Evolutionary conservation across 75 land plant genomes (phyloP), one percentile per base, ranked within the genome.

Genomic region (Adiantum capillusveneris): DNA sequence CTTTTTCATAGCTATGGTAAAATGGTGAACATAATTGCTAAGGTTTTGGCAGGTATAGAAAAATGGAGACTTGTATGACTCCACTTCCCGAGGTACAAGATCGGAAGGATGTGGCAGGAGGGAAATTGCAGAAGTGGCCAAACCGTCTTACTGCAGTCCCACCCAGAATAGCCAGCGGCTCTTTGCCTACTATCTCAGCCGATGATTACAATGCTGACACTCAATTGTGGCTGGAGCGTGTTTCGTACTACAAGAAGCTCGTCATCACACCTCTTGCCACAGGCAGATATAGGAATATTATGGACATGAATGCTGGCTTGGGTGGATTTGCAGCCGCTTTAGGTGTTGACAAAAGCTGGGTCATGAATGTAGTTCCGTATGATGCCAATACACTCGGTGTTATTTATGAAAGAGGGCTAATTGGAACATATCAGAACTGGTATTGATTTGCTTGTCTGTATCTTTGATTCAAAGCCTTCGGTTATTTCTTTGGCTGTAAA

Each of bases 351-450:
- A 81, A 75, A 22, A 83, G 79, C 7, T 91, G 97, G 97, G 97
- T 91, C 6, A 91, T 91, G 97, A 84, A 91, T 53, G 88, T 80
- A 11, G 83, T 91, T n/a, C 97, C 92, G 28, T 61, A 66, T 7
- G 73, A 84, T 53, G 70, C 78, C 41, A 84, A 90, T 28, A 91
- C 81, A 24, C 61, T 91, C 12, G 97, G 92, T 9, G 81, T 82
- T 5, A 73, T 91, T 7, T 91, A 84, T 41, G 97, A 91, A 61
- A 54, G 92, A 0, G 92, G 97, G 20, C 79, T 91, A 22, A 87
- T 87, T 52, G 96, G 96, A 12, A 76, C 86, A 21, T 90, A 84
- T 57, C 96, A 90, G 16, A 81, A 90, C 58, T 90, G 91, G 81
- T 76, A 56, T n/a, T n/a, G n/a, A n/a, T n/a, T n/a, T n/a, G 44